Evolutionary conservation across 2,329 filamentous ascomycete species (phyloP).

Genomic region (Fusarium mundagurra): DNA sequence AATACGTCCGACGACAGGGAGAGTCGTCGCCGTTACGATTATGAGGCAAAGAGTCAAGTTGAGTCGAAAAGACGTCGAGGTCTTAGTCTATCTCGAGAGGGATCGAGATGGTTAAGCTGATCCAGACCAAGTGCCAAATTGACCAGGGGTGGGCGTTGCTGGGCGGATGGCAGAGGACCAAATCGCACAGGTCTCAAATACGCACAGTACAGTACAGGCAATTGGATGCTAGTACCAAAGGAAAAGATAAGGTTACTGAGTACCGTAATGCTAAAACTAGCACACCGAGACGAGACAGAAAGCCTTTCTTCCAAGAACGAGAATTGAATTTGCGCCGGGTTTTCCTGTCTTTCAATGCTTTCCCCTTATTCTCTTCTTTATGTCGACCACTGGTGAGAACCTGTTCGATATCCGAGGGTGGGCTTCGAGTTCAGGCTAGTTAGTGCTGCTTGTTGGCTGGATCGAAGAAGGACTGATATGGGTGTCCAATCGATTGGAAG

Average conservation of each 20-base stretch:
- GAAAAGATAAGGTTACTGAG: constrained; percentile 30
- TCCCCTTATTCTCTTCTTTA: neutral
- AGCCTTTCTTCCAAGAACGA: constrained; percentile 21
- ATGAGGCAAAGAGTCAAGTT: constrained; percentile 1
- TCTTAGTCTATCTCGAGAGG: constrained; percentile 30
- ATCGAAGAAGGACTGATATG: neutral
- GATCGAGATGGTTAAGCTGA: constrained; percentile 32
- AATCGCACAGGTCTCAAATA: constrained; percentile 35
- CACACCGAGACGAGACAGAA: constrained; percentile 26
- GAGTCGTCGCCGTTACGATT: constrained; percentile 34
- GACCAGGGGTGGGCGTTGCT: constrained; percentile 40
- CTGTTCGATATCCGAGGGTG: constrained; percentile 7
- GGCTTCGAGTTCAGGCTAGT: constrained; percentile 4
- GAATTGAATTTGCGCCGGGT: constrained; percentile 27
- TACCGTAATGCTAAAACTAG: constrained; percentile 21
- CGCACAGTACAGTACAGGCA: constrained; percentile 26
- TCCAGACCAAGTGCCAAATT: constrained; percentile 34
- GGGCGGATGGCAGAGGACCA: constrained; percentile 36
- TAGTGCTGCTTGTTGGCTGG: neutral
- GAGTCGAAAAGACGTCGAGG: constrained; percentile 26
- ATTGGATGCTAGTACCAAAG: neutral
- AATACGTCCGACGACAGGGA: neutral
- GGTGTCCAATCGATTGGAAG: neutral
- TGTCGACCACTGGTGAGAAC: constrained; percentile 11
- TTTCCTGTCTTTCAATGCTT: constrained; percentile 3